Evolutionary conservation across 345 rosid species (phyloP).

Genomic region (Trapa bicornis): DNA sequence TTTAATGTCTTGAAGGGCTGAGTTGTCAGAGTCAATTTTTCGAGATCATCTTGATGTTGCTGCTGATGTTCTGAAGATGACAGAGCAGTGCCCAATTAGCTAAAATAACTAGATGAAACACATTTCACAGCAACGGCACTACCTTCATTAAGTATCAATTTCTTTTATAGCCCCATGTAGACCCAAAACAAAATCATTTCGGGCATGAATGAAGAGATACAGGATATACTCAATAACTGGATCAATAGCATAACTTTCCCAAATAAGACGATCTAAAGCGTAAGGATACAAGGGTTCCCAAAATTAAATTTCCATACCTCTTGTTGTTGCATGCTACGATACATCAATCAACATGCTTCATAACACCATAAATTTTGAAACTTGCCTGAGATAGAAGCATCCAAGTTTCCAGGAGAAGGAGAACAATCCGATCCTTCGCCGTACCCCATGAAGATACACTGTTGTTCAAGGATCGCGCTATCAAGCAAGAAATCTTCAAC

Average conservation of each 20-base stretch:
- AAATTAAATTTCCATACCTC: background rate
- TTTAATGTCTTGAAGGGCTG: conserved; percentile 71
- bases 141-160: background rate
- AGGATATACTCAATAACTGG: background rate
- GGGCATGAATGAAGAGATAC: background rate
- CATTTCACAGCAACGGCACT: background rate
- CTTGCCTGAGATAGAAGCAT: conserved; percentile 8
- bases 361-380: background rate
- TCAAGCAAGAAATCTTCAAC: background rate
- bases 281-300: background rate
- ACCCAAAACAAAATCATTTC: background rate
- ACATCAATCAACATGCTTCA: background rate
- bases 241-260: background rate
- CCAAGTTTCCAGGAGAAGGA: background rate
- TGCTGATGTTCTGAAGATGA: conserved; percentile 30
- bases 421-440: background rate
- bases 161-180: background rate
- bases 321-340: background rate
- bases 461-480: background rate
- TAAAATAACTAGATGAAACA: background rate
- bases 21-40: conserved; percentile 46
- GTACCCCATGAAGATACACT: background rate
- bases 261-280: background rate
- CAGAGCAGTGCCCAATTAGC: background rate
- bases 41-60: conserved; percentile 55